Evolutionary conservation across 2,329 filamentous ascomycete genomes (phyloP).

Genomic region (Dendrostoma leiphaemia): DNA sequence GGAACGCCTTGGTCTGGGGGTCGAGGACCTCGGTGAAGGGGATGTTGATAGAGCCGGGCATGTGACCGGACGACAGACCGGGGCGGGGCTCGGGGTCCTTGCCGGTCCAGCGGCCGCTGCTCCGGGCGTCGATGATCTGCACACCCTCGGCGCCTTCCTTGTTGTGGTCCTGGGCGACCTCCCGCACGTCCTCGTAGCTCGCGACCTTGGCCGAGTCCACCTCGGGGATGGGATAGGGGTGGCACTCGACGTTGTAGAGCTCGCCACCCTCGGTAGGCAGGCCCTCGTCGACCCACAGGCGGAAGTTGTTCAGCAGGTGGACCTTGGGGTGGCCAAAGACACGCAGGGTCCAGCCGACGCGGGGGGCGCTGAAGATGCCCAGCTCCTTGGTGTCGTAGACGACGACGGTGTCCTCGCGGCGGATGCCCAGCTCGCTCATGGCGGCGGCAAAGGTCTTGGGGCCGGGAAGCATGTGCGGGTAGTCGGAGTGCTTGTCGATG

Average conservation of each 20-base stretch:
- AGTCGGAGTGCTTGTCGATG: slow-evolving; percentile 82
- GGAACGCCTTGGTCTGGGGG: slow-evolving; percentile 75
- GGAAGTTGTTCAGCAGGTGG: slow-evolving; percentile 94
- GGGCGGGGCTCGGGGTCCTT: slow-evolving; percentile 82
- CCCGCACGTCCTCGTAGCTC: slow-evolving; percentile 78
- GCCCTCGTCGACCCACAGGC: slow-evolving; percentile 84
- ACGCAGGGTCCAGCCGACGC: slow-evolving; percentile 89
- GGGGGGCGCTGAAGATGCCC: slow-evolving; percentile 90
- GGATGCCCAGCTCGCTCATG: slow-evolving; percentile 86
- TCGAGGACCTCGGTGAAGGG: slow-evolving; percentile 80
- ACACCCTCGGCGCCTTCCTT: slow-evolving; percentile 82
- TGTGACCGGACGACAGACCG: slow-evolving; percentile 85
- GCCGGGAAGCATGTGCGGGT: slow-evolving; percentile 93
- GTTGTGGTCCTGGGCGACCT: slow-evolving; percentile 71
- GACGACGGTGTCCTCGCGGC: slow-evolving; percentile 83
- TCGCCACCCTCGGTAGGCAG: slow-evolving; percentile 79
- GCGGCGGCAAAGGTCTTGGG: slow-evolving; percentile 78
- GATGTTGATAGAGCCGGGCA: slow-evolving; percentile 82
- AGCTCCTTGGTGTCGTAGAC: slow-evolving; percentile 91
- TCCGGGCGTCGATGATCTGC: slow-evolving; percentile 86
- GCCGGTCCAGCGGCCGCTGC: slow-evolving; percentile 76
- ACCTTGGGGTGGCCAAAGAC: slow-evolving; percentile 88
- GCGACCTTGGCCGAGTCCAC: slow-evolving; percentile 64
- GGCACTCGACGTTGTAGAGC: slow-evolving; percentile 65
- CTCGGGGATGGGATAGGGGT: slow-evolving; percentile 62